These are phyloP conservation scores for Microdochium paspali DNA, from an alignment of 2,329 filamentous ascomycete genomes.

Conservation along the genomic window DNA sequence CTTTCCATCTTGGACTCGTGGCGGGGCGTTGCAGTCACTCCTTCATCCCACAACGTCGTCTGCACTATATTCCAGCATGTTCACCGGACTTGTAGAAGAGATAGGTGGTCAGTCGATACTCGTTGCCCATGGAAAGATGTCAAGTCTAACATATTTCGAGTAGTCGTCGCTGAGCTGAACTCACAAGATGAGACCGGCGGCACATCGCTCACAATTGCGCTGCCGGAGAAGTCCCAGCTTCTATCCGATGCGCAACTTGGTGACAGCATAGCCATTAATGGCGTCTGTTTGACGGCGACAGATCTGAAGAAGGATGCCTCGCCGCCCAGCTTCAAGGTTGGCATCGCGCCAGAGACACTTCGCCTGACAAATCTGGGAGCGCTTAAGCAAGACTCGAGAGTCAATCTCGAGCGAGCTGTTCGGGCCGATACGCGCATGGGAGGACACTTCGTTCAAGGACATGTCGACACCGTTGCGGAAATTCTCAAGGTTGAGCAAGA, in stretches of 20 bases:
- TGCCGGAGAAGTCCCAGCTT: conserved; percentile 58
- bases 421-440: conserved; percentile 91
- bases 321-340: conserved; percentile 67
- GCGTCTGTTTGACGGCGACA: conserved; percentile 92
- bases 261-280: conserved; percentile 92
- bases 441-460: conserved; percentile 95
- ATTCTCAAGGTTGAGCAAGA: conserved; percentile 68
- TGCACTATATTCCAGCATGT: conserved; percentile 48
- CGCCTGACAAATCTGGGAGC: conserved; percentile 89
- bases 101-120: conserved; percentile 66
- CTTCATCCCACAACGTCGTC: background rate
- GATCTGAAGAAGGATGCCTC: conserved; percentile 39
- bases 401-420: conserved; percentile 93
- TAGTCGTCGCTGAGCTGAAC: conserved; percentile 78
- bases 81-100: conserved; percentile 88
- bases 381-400: conserved; percentile 53
- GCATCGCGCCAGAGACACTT: conserved; percentile 90
- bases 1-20: background rate
- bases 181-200: conserved; percentile 75
- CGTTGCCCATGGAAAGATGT: conserved; percentile 9
- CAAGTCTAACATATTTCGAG: conserved; percentile 5
- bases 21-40: background rate
- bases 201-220: conserved; percentile 79
- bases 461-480: conserved; percentile 82
- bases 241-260: conserved; percentile 77